phyloP scores from a whole-genome alignment of 768 basidiomycete species.

The Mycena galericulata region DNA sequence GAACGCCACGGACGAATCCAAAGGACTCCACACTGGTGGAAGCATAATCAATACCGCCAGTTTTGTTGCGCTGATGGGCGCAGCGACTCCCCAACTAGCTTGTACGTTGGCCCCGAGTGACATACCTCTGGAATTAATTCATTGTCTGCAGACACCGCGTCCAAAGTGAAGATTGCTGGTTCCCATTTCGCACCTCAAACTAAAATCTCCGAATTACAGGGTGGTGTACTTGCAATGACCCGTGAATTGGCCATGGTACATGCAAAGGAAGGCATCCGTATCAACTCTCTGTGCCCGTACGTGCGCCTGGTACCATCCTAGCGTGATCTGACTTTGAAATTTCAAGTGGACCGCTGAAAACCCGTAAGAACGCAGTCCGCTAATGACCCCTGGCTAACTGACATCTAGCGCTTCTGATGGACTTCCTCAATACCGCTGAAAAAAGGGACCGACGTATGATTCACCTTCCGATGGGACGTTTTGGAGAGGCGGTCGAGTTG shows the following conservation, averaged over 20 bases:
- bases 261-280: constrained; percentile 94
- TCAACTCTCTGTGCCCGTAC: constrained; percentile 97
- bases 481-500: constrained; percentile 96
- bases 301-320: constrained; percentile 42
- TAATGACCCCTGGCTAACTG: constrained; percentile 24
- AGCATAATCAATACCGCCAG: constrained; percentile 99
- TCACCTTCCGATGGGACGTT: constrained; percentile 96
- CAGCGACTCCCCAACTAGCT: constrained; percentile 98
- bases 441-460: constrained; percentile 92
- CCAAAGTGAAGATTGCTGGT: constrained; percentile 68
- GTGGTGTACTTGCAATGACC: constrained; percentile 98
- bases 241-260: constrained; percentile 98
- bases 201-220: constrained; percentile 55
- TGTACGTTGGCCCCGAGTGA: constrained; percentile 65
- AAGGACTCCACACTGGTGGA: constrained; percentile 84
- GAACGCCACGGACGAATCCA: constrained; percentile 85
- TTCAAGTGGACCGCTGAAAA: constrained; percentile 90
- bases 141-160: constrained; percentile 81
- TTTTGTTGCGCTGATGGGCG: constrained; percentile 95
- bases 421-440: constrained; percentile 96
- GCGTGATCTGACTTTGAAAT: constrained; percentile 19
- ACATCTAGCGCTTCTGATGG: constrained; percentile 89
- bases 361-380: constrained; percentile 68
- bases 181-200: neutral
- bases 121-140: neutral